Conservation (phyloP, 345 rosid species). For the Ceriops decandra region DNA sequence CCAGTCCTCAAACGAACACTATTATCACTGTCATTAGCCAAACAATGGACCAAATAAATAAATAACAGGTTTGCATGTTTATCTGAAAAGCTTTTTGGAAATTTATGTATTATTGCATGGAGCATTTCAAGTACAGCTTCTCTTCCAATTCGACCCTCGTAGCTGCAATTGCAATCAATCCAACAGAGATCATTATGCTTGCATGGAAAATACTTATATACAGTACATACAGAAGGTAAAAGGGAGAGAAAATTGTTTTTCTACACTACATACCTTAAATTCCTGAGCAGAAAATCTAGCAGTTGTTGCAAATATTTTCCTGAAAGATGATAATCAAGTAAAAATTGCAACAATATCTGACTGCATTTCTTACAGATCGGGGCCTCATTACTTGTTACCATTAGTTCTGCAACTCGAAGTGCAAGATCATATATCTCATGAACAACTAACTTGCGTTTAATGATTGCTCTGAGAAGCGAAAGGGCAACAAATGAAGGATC, state of each 20-base stretch:
- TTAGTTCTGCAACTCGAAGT: conserved; percentile 57
- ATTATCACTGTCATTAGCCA: conserved; percentile 60
- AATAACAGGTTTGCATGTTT: conserved; percentile 51
- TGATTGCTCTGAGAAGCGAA: conserved; percentile 69
- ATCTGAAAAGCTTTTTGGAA: conserved; percentile 50
- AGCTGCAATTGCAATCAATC: conserved; percentile 43
- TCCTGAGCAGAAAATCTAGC: conserved; percentile 55
- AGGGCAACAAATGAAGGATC: conserved; percentile 63
- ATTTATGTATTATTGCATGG: conserved; percentile 58
- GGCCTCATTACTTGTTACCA: conserved; percentile 80
- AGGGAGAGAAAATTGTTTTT: background rate
- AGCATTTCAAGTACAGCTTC: conserved; percentile 90
- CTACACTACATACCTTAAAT: conserved; percentile 54
- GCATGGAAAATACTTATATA: background rate
- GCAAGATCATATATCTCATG: conserved; percentile 81
- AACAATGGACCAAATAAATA: conserved; percentile 49
- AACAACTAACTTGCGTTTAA: conserved; percentile 71
- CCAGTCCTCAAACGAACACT: conserved; percentile 58
- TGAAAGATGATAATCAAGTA: conserved; percentile 66
- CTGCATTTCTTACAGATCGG: conserved; percentile 71
- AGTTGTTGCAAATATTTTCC: conserved; percentile 60
- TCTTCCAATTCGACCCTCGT: conserved; percentile 80
- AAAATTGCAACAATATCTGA: conserved; percentile 67
- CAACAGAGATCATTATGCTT: background rate
- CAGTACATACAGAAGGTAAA: background rate